Percentiles rank a stretch among this genome's conserved stretches.
These are phyloP conservation scores for Saraca asoca DNA, from an alignment of 331 rosid genomes.

Conservation along the genomic window DNA sequence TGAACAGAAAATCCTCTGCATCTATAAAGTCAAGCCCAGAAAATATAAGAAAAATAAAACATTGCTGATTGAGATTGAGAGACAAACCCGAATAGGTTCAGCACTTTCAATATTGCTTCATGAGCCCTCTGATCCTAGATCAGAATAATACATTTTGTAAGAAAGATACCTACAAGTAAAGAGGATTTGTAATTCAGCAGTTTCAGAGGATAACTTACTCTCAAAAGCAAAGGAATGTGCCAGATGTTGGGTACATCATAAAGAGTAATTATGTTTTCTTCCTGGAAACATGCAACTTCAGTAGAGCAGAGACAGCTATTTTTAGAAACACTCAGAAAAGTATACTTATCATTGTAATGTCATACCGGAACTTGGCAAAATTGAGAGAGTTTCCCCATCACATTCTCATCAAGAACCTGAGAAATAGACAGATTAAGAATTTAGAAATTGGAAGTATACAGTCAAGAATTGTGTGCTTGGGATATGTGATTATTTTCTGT, in stretches of 20 bases:
- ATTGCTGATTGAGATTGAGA: slow-evolving; percentile 31
- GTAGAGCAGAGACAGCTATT: slow-evolving; percentile 28
- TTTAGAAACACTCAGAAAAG: slow-evolving; percentile 28
- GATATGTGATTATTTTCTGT: slow-evolving; percentile 2
- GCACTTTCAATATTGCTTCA: slow-evolving; percentile 53
- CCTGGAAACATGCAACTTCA: slow-evolving; percentile 50
- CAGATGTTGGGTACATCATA: slow-evolving; percentile 86
- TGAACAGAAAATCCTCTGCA: slow-evolving; percentile 5
- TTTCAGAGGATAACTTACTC: slow-evolving; percentile 53
- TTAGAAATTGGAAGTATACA: background rate
- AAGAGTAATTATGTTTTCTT: slow-evolving; percentile 69
- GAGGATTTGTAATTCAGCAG: slow-evolving; percentile 28
- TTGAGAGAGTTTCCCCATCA: slow-evolving; percentile 65
- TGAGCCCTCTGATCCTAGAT: slow-evolving; percentile 60
- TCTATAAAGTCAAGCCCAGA: background rate
- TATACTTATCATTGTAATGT: slow-evolving; percentile 19
- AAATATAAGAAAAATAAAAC: slow-evolving; percentile 5
- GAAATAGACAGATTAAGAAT: slow-evolving; percentile 36
- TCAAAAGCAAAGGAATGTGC: slow-evolving; percentile 79
- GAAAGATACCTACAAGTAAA: slow-evolving; percentile 34
- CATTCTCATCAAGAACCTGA: slow-evolving; percentile 72
- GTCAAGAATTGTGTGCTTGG: slow-evolving; percentile 24
- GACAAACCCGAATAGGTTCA: slow-evolving; percentile 50
- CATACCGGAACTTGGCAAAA: slow-evolving; percentile 77
- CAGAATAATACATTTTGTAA: slow-evolving; percentile 39